Conservation (phyloP, 345 rosid genomes). For the Eucalyptus regnans region DNA sequence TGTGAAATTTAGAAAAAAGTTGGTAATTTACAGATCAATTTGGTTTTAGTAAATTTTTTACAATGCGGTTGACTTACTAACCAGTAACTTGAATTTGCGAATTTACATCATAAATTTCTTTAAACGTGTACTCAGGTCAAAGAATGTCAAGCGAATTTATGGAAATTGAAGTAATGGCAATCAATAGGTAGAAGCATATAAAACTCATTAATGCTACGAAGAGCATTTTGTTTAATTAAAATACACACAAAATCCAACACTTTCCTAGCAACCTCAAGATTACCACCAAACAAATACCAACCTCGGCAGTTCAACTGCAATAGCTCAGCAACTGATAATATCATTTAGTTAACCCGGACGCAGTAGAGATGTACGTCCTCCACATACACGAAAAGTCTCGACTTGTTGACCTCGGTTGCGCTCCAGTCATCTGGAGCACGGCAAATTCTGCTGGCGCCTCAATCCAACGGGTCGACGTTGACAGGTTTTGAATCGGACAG, state of each 20-base stretch:
- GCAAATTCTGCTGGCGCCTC: background rate
- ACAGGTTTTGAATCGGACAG: background rate
- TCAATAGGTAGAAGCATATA: rapidly evolving
- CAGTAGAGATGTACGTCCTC: background rate
- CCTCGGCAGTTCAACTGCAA: background rate
- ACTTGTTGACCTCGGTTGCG: background rate
- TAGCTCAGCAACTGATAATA: background rate
- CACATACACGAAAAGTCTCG: background rate
- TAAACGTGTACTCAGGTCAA: rapidly evolving
- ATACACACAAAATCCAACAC: background rate
- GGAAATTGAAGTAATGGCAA: background rate
- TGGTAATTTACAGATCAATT: background rate
- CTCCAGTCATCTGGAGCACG: background rate
- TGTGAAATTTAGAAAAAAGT: rapidly evolving
- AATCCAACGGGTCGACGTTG: background rate
- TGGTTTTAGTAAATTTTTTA: too few species aligned
- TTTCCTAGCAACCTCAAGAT: background rate
- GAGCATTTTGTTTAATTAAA: background rate
- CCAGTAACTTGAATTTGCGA: background rate
- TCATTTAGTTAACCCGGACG: too few species aligned
- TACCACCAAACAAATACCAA: background rate
- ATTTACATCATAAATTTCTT: background rate
- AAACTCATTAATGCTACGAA: background rate
- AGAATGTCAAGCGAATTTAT: rapidly evolving
- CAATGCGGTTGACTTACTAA: background rate